These are phyloP conservation scores for Rhytidhysteron rufulum DNA, from an alignment of 2,329 filamentous ascomycete genomes.

Conservation along the genomic window DNA sequence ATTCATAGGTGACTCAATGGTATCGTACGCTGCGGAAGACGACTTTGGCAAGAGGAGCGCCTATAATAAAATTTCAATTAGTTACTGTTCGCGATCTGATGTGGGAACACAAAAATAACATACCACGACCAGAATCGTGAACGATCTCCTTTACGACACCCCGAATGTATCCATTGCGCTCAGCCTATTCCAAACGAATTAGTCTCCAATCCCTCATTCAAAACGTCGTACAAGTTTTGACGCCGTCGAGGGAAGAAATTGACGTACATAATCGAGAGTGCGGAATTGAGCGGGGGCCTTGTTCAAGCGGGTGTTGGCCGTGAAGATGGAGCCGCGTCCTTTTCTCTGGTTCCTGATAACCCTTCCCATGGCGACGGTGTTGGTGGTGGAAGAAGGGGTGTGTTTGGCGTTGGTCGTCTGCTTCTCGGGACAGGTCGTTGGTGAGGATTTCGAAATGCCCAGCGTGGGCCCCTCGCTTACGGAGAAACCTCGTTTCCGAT, in stretches of 20 bases:
- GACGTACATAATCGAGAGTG: slow-evolving; percentile 76
- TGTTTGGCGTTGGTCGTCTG: slow-evolving; percentile 4
- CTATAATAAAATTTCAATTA: slow-evolving; percentile 12
- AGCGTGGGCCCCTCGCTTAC: no score
- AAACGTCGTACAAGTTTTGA: no score
- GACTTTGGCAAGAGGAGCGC: slow-evolving; percentile 87
- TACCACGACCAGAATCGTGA: slow-evolving; percentile 97
- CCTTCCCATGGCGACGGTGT: slow-evolving; percentile 54
- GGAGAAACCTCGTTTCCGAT: no score
- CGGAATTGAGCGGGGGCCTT: slow-evolving; percentile 95
- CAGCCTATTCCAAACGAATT: slow-evolving; percentile 52
- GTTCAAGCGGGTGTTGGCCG: slow-evolving; percentile 66
- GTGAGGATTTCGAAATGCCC: no score
- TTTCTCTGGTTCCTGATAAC: slow-evolving; percentile 73
- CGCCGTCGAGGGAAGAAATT: no score
- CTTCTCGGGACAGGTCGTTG: no score
- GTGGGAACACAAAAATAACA: no score
- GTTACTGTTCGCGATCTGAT: no score
- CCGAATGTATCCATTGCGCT: slow-evolving; percentile 96
- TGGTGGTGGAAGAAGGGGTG: slow-evolving; percentile 19
- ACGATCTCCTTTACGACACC: slow-evolving; percentile 99
- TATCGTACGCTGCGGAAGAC: slow-evolving; percentile 72
- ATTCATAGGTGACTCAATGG: slow-evolving; percentile 3
- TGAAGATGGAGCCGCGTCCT: slow-evolving; percentile 73
- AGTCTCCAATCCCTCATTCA: slow-evolving; percentile 28